phyloP scores from a whole-genome alignment of 495 filamentous ascomycete species.

The Lindgomyces ingoldianus region DNA sequence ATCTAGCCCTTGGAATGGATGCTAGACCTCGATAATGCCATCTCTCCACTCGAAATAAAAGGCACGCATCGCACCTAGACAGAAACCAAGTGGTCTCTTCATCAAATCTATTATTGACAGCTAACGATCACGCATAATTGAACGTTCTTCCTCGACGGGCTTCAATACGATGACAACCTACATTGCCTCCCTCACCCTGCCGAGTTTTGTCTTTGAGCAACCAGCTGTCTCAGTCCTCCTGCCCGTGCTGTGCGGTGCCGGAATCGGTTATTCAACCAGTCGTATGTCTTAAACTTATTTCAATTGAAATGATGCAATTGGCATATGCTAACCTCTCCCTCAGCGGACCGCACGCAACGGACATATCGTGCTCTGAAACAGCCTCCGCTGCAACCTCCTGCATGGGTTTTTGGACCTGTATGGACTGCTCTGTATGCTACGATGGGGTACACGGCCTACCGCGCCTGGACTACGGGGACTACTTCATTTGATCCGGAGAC shows the following conservation, averaged over 20 bases:
- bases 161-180: slow-evolving; percentile 71
- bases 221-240: slow-evolving; percentile 69
- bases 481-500: slow-evolving; percentile 49
- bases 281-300: slow-evolving; percentile 49
- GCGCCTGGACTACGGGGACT: slow-evolving; percentile 62
- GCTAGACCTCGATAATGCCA: background rate
- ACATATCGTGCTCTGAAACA: slow-evolving; percentile 71
- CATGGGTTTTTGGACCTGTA: slow-evolving; percentile 75
- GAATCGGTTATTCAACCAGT: slow-evolving; percentile 60
- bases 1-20: too few relatives aligned
- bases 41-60: background rate
- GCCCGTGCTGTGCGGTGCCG: slow-evolving; percentile 64
- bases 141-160: too few relatives aligned
- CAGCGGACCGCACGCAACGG: slow-evolving; percentile 58
- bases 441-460: slow-evolving; percentile 88
- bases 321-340: background rate
- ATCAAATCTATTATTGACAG: too few relatives aligned
- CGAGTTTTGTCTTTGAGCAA: slow-evolving; percentile 61
- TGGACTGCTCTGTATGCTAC: slow-evolving; percentile 85
- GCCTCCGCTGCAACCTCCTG: slow-evolving; percentile 77
- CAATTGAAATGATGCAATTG: background rate
- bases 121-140: too few relatives aligned
- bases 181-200: slow-evolving; percentile 59
- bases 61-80: background rate
- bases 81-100: too few relatives aligned